These are phyloP conservation scores for Smittium culicis DNA, from an alignment of 371 early-diverging fungal genomes.

Conservation along the genomic window DNA sequence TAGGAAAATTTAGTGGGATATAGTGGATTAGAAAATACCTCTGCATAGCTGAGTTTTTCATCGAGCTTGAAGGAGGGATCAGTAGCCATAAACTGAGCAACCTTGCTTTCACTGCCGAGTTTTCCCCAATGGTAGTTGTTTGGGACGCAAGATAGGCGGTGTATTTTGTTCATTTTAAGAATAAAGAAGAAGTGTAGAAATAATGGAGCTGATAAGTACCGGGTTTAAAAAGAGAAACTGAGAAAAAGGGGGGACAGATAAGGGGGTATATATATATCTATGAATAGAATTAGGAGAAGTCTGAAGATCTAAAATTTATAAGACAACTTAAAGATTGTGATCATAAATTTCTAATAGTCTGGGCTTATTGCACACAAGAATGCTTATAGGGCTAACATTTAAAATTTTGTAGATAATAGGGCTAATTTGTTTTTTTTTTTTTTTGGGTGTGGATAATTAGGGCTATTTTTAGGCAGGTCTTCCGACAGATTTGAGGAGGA, in stretches of 20 bases:
- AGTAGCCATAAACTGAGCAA: constrained; percentile 59
- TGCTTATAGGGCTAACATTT: no score
- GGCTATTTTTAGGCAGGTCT: no score
- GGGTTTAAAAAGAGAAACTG: neutral
- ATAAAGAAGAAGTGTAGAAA: neutral
- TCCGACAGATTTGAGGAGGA: no score
- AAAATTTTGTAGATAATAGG: no score
- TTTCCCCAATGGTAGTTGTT: constrained; percentile 96
- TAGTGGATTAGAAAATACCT: constrained; percentile 37
- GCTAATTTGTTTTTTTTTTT: no score
- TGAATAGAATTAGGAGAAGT: no score
- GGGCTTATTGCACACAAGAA: no score
- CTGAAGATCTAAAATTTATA: no score
- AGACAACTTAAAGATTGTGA: no score
- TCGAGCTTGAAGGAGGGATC: constrained; percentile 41
- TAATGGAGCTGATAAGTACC: neutral
- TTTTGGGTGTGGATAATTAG: no score
- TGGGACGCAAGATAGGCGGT: constrained; percentile 26
- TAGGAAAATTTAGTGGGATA: neutral
- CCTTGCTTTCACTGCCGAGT: constrained; percentile 64
- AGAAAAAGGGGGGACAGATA: neutral
- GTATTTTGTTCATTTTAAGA: constrained; percentile 10
- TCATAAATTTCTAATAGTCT: no score
- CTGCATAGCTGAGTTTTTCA: constrained; percentile 67
- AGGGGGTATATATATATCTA: no score